Conservation (phyloP, 1,139 yeast genomes). For the Blastobotrys apis region DNA sequence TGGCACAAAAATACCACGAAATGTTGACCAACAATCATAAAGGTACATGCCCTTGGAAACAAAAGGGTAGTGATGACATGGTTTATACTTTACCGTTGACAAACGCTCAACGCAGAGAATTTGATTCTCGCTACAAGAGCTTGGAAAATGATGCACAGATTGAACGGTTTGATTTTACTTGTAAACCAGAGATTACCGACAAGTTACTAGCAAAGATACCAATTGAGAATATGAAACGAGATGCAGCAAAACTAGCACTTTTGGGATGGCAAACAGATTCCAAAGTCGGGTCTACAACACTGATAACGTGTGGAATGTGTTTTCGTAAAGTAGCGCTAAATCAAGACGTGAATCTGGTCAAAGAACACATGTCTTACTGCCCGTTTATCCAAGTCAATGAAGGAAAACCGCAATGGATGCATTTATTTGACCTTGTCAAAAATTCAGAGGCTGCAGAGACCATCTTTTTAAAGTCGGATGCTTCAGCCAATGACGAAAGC, state of each 20-base stretch:
- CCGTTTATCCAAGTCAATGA: constrained; percentile 15
- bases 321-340: constrained; percentile 17
- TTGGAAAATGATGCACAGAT: neutral
- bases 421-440: constrained; percentile 11
- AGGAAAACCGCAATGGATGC: constrained; percentile 13
- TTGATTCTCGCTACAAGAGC: constrained; percentile 1
- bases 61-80: constrained; percentile 16
- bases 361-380: constrained; percentile 20
- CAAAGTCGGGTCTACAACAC: neutral
- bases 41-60: constrained; percentile 20
- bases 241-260: constrained; percentile 14
- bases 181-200: constrained; percentile 5
- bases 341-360: constrained; percentile 12
- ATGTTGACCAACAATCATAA: constrained; percentile 16
- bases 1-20: constrained; percentile 14
- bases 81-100: constrained; percentile 17
- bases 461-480: constrained; percentile 6
- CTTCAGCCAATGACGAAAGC: constrained; percentile 5
- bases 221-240: neutral
- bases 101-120: constrained; percentile 11
- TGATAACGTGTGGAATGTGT: constrained; percentile 19
- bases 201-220: constrained; percentile 1
- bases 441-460: neutral
- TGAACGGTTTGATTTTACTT: constrained; percentile 2
- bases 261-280: constrained; percentile 18